Evolutionary conservation across 2,329 filamentous ascomycete species (phyloP), one percentile per base, ranked within the genome.

Genomic region (Dryadomyces quercus-mongolicae): DNA sequence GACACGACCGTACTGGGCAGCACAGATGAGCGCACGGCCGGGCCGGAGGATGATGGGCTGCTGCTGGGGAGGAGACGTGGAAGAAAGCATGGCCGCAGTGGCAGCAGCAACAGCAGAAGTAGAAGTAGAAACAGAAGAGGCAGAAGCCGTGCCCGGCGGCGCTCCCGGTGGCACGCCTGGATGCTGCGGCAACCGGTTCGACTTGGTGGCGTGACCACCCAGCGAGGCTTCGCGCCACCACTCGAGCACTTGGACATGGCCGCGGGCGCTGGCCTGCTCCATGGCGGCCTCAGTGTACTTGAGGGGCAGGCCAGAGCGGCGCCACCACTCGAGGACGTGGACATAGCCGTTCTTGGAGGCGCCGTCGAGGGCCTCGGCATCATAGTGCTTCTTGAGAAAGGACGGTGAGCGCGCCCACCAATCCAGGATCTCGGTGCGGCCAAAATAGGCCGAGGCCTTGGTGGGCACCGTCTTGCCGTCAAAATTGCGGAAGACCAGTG

Each of bases 391-490:
- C 57, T 86, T 88, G 2, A 89, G 75, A 59, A 95, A 92, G 13
- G 84, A 88, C 0, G 84, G 82, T 15, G 87, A 91, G 36, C 85
- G 86, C 51, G 84, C 83, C 92, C 92, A 97, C 80, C 91, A 96
- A 59, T 93, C 87, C 9, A 97, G 74, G 36, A 97, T 86, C 56
- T 90, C 86, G 1, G 82, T 83, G 52, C 88, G 85, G 49, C 88
- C 88, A 65, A 93, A 96, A 58, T 91, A 86, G 1, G 85, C 84
- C 2, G 89, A 95, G 0, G 90, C 90, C 65, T 93, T 93, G 60
- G 88, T 91, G 0, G 91, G 89, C 2, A 96, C 77, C 47, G 90
- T 85, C 46, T 87, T 87, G 48, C 88, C 87, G 64, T 91, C 91
- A 34, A 91, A 93, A 2, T 85, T 82, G 77, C 86, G 90, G 70